Conservation (phyloP, 352 stramenopile genomes). For the Globisporangium middletonii region DNA sequence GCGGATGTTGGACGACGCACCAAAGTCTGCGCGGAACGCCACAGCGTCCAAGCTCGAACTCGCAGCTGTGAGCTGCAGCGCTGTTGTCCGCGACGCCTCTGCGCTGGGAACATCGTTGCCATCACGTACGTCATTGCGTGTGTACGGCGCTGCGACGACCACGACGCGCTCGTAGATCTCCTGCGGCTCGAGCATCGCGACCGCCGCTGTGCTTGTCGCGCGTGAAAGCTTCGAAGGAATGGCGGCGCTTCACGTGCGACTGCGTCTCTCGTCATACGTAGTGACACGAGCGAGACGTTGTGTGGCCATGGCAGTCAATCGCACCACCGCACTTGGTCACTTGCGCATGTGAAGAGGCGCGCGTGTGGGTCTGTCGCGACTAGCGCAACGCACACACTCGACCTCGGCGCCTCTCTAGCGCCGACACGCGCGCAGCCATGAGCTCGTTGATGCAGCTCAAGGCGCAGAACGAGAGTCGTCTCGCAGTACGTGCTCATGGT, state of each 20-base stretch:
- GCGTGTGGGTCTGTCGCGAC: background rate
- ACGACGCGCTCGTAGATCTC: constrained; percentile 25
- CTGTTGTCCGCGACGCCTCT: background rate
- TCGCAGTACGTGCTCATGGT: constrained; percentile 32
- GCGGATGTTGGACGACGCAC: constrained; percentile 27
- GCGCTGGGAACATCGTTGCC: background rate
- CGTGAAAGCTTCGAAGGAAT: background rate
- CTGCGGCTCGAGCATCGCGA: constrained; percentile 10
- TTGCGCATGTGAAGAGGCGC: background rate
- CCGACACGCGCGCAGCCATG: constrained; percentile 25
- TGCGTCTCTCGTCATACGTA: no score
- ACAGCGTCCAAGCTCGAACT: constrained; percentile 34
- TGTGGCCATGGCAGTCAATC: no score
- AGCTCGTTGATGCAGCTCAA: constrained; percentile 81
- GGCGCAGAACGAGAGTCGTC: constrained; percentile 71
- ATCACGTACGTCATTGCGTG: background rate
- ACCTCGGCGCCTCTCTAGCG: background rate
- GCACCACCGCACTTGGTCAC: background rate
- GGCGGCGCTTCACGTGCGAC: background rate
- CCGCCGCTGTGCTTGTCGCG: background rate
- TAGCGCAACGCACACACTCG: background rate
- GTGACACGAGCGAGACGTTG: no score
- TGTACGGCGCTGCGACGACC: constrained; percentile 22
- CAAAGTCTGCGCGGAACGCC: constrained; percentile 40
- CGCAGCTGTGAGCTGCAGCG: constrained; percentile 37